Percentiles rank a stretch among this genome's conserved stretches.
These are phyloP conservation scores for Fragaria vesca DNA, from an alignment of 306 rosid genomes.

Conservation along the genomic window DNA sequence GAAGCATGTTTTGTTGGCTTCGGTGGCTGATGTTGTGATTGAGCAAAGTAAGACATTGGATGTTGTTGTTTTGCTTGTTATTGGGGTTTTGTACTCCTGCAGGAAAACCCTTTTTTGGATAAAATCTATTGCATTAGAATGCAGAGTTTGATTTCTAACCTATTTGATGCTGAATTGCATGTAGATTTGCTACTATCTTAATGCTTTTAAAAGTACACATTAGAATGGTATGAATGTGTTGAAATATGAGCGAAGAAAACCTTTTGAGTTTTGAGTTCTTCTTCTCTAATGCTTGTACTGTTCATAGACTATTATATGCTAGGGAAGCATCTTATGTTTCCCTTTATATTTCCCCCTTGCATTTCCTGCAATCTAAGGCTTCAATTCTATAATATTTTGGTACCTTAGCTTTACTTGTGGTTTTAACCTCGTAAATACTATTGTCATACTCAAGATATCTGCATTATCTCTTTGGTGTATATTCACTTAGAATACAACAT, in stretches of 20 bases:
- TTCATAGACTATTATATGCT: not conserved
- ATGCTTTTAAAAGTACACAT: not conserved
- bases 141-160: not conserved
- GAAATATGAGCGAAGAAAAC: too few species aligned
- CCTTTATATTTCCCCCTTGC: too few species aligned
- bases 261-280: not conserved
- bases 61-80: too few species aligned
- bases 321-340: not conserved
- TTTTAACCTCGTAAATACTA: not conserved
- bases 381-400: not conserved
- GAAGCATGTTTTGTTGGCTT: conserved; percentile 85
- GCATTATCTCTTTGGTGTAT: conserved; percentile 78
- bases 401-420: conserved; percentile 13
- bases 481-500: conserved; percentile 83
- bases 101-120: too few species aligned
- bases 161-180: not conserved
- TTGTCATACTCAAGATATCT: conserved; percentile 54
- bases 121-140: too few species aligned
- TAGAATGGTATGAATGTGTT: too few species aligned
- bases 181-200: not conserved
- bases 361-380: too few species aligned
- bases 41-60: conserved; percentile 64
- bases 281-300: not conserved
- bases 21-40: conserved; percentile 77
- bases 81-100: too few species aligned